phyloP scores from a whole-genome alignment of 2,329 filamentous ascomycete genomes.

The Curvularia eragrostidis region DNA sequence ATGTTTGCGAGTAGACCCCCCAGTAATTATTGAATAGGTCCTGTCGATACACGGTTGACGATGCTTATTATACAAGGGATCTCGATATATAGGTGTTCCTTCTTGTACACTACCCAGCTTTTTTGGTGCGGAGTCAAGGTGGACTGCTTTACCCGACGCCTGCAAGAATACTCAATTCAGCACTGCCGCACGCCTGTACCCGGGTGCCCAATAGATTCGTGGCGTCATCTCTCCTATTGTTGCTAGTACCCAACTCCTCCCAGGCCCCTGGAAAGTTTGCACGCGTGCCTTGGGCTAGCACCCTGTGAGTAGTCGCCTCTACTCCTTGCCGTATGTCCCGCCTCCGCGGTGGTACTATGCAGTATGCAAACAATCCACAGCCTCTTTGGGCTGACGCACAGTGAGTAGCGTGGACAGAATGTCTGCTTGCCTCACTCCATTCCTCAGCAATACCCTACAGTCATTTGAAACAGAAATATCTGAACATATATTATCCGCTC shows the following conservation, averaged over 20 bases:
- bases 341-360: conserved; percentile 26
- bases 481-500: background rate
- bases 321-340: conserved; percentile 20
- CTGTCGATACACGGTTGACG: background rate
- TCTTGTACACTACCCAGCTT: background rate
- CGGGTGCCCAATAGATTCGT: background rate
- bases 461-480: background rate
- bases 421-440: conserved; percentile 5
- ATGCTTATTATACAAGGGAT: background rate
- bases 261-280: background rate
- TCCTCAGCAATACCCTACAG: conserved; percentile 4
- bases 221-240: background rate
- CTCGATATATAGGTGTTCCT: conserved; percentile 5
- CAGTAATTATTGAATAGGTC: background rate
- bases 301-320: conserved; percentile 5
- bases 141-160: conserved; percentile 1
- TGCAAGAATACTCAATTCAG: background rate
- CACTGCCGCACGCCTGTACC: background rate
- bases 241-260: background rate
- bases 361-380: conserved; percentile 19
- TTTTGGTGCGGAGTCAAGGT: background rate
- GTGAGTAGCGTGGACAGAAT: background rate
- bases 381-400: background rate
- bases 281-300: background rate
- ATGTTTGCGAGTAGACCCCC: conserved; percentile 1